These are phyloP conservation scores for Gossypium schwendimanii DNA, from an alignment of 441 rosid genomes.

Conservation along the genomic window DNA sequence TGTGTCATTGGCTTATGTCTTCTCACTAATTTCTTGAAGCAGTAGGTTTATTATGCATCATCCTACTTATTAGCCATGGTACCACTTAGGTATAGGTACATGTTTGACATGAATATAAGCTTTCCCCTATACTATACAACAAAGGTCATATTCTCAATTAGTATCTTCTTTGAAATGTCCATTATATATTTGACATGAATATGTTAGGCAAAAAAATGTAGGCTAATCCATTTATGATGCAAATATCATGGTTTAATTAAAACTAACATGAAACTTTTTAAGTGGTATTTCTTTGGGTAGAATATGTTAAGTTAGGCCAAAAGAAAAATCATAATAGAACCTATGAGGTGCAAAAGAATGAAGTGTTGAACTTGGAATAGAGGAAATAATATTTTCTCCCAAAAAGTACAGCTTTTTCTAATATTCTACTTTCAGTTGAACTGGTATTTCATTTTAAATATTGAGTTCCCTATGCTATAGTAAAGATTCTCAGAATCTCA, in stretches of 20 bases:
- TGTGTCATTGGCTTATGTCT: not conserved
- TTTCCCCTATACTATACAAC: not conserved
- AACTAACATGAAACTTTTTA: not conserved
- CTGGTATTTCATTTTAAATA: not conserved
- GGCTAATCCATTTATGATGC: conserved; percentile 1
- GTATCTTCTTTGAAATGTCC: not conserved
- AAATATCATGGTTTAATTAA: not conserved
- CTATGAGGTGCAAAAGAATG: not conserved
- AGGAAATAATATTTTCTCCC: not conserved
- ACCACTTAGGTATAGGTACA: not conserved
- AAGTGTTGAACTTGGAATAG: not conserved
- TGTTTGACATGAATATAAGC: not conserved
- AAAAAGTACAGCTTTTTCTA: not conserved
- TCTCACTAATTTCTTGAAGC: not conserved
- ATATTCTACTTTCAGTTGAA: not conserved
- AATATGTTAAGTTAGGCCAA: not conserved
- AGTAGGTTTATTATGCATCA: not conserved
- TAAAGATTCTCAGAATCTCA: not conserved
- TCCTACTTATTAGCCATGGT: not conserved
- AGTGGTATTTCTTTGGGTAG: not conserved
- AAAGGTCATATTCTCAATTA: not conserved
- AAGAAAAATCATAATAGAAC: not conserved
- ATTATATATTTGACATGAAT: not conserved
- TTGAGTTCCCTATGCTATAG: not conserved
- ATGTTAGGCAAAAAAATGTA: not conserved